Evolutionary conservation across 208 protist species (phyloP), one percentile per base, ranked within the genome.

Genomic region (Trypanosomatidae sp.): DNA sequence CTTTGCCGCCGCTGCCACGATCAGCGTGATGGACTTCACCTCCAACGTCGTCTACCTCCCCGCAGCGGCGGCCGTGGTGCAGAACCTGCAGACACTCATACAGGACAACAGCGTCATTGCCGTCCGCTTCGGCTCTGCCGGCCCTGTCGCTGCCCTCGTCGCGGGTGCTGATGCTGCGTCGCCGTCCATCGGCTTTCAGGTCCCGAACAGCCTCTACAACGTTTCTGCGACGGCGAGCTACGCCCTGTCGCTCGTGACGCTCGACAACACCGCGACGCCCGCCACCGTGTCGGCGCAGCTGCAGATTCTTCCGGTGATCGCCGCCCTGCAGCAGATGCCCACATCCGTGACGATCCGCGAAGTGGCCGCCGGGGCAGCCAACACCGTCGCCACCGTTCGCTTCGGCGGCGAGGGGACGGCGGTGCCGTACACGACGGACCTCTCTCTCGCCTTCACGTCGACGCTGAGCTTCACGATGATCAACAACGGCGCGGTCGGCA

Each of bases 401-500:
- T 69, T 91, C 28, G 82, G 69, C 4, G 89, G 86, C 0, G 66
- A 62, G 22, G 86, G 84, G 33, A 91, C 89, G 19, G 25, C 69
- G 22, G 73, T 81, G 19, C 69, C 68, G 28, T 73, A 91, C 68
- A 90, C 86, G 12, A 77, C 66, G 9, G 79, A 81, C 44, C 36
- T 93, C 30, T 71, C 80, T 0, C 77, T 80, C 30, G 41, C 41
- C 41, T 39, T 72, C 59, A 82, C 87, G 30, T 67, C 50, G 3
- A 62, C 73, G 53, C 62, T 91, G 17, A 77, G 65, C 43, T 80
- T 94, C 28, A 85, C 90, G 7, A 76, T 94, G 74, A 74, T 92
- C 28, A 91, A 91, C 76, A 89, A 91, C 62, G 87, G 87, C 43
- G 78, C 77, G 7, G 67, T 79, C 5, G 85, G 90, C 30, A 56